Evolutionary conservation across 2,329 filamentous ascomycete genomes (phyloP), one percentile per base, ranked within the genome.

Genomic region (Lachnellula subtilissima): DNA sequence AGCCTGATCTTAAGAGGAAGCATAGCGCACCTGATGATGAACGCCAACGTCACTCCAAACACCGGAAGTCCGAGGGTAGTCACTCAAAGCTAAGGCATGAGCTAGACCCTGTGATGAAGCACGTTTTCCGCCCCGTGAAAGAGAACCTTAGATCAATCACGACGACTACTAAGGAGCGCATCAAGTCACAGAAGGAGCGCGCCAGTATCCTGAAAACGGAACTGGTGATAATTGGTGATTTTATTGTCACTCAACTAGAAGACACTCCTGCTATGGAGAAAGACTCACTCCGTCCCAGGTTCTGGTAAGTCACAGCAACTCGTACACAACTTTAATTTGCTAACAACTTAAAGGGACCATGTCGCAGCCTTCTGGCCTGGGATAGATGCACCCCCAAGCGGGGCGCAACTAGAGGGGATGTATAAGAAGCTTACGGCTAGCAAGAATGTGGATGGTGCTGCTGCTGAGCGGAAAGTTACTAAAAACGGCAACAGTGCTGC

Each of bases 181-280:
- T 85, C 59, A 83, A 82, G 53, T 82, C 80, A 28, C 81, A 82
- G 64, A 84, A 85, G 61, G 78, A 82, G 52, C 78, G 85, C 46
- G 79, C 85, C 22, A 78, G 76, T 64, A 78, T 85, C 45, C 80
- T 87, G 66, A 85, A 84, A 63, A 73, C 75, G 28, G 81, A 86
- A 65, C 72, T 87, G 39, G 74, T 85, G 43, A 77, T 77, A 4
- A 84, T 87, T 68, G 85, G 85, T 52, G 79, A 81, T 54, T 86
- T 85, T 64, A 80, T 87, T 59, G 78, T 81, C 50, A 73, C 73
- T 40, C 56, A 70, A 40, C 53, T 61, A 48, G 55, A 58, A 19
- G 66, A 67, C 15, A 53, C 55, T 6, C 42, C 51, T 32, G 35
- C 55, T 17, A 61, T 62, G 47, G 63, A 66, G 51, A 61, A 61